phyloP scores from a whole-genome alignment of 768 basidiomycete species.

The Russula emetica region DNA sequence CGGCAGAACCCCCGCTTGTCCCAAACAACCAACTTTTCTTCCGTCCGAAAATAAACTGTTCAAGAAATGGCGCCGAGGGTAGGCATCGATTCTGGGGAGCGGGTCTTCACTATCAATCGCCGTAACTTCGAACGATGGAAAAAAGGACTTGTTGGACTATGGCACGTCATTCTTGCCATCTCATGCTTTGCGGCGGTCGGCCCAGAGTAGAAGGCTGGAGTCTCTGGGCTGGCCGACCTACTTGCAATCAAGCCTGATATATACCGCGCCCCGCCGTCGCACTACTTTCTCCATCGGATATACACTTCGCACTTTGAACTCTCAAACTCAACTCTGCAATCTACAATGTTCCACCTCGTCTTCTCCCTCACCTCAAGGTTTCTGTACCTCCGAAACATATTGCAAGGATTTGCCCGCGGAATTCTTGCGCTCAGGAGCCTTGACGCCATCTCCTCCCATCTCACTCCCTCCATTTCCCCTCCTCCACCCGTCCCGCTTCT shows the following conservation, averaged over 20 bases:
- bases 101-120: no score
- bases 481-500: background rate
- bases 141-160: no score
- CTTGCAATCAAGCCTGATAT: background rate
- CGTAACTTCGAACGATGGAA: no score
- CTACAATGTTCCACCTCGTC: constrained; percentile 12
- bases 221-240: background rate
- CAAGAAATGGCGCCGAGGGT: constrained; percentile 48
- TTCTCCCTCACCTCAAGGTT: constrained; percentile 15
- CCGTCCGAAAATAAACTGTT: constrained; percentile 36
- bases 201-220: no score
- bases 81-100: no score
- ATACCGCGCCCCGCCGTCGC: background rate
- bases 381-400: constrained; percentile 14
- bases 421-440: constrained; percentile 16
- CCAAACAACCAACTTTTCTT: background rate
- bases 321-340: background rate
- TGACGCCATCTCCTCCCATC: background rate
- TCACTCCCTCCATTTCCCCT: constrained; percentile 4
- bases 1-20: background rate
- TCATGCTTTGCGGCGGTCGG: no score
- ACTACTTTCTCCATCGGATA: background rate
- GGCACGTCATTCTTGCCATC: no score
- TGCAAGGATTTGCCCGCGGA: constrained; percentile 10
- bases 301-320: background rate